phyloP scores from a whole-genome alignment of 108 stramenopile species.

The Stephanodiscus triporus region DNA sequence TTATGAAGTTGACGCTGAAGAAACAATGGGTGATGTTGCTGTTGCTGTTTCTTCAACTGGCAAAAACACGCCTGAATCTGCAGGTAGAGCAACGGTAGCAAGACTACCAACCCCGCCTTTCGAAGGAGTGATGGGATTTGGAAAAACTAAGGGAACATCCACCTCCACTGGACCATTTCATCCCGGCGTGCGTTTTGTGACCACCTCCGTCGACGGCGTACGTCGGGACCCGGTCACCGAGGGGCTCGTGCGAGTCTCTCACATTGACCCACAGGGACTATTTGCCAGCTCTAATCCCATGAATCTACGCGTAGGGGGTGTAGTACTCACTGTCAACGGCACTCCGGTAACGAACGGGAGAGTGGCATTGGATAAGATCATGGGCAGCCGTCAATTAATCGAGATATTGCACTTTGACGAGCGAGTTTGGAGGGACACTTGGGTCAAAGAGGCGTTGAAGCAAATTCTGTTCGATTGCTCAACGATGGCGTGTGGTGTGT shows the following conservation, averaged over 20 bases:
- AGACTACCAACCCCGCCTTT: too few species aligned
- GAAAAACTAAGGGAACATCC: background rate
- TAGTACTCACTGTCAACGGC: constrained; percentile 39
- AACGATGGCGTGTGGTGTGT: constrained; percentile 4
- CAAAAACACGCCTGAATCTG: background rate
- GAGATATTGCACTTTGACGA: constrained; percentile 45
- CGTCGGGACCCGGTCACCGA: constrained; percentile 19
- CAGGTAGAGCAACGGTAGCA: background rate
- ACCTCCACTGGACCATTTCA: background rate
- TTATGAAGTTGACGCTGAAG: constrained; percentile 11
- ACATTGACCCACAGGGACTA: constrained; percentile 29
- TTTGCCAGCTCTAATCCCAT: constrained; percentile 36
- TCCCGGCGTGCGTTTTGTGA: constrained; percentile 37
- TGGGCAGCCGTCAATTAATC: constrained; percentile 31
- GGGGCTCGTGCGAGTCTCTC: constrained; percentile 30
- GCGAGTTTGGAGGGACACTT: constrained; percentile 36
- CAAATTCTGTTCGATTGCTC: constrained; percentile 4
- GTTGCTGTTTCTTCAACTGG: background rate
- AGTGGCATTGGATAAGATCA: constrained; percentile 34
- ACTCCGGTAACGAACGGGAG: constrained; percentile 27
- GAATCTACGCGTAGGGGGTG: constrained; percentile 34
- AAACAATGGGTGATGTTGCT: constrained; percentile 2
- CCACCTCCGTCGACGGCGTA: constrained; percentile 33
- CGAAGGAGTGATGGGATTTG: background rate
- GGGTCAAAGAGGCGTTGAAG: constrained; percentile 26